phyloP scores from a whole-genome alignment of 1,139 yeast species.

The Diutina pseudorugosa region DNA sequence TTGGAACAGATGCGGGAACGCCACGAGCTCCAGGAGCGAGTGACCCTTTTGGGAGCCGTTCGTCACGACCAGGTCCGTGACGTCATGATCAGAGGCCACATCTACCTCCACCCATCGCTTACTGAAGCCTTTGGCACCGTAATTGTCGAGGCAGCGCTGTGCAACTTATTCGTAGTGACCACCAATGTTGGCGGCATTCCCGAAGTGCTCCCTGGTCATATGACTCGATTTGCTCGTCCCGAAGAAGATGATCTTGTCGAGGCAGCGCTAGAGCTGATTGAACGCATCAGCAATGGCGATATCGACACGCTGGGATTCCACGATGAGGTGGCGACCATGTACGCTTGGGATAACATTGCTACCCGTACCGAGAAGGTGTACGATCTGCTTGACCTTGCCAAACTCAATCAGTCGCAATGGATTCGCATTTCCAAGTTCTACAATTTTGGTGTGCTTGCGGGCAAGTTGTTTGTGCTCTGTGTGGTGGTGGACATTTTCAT shows the following conservation, averaged over 20 bases:
- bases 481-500: slow-evolving; percentile 70
- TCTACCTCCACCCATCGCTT: slow-evolving; percentile 83
- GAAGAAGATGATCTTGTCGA: slow-evolving; percentile 65
- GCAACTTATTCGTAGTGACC: slow-evolving; percentile 88
- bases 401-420: slow-evolving; percentile 37
- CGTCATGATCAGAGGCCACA: slow-evolving; percentile 89
- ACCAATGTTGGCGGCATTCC: slow-evolving; percentile 98
- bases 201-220: slow-evolving; percentile 84
- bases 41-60: slow-evolving; percentile 74
- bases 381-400: slow-evolving; percentile 34
- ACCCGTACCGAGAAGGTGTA: slow-evolving; percentile 76
- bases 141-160: slow-evolving; percentile 92
- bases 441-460: slow-evolving; percentile 75
- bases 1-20: slow-evolving; percentile 92
- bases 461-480: slow-evolving; percentile 65
- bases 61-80: slow-evolving; percentile 89
- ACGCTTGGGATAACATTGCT: slow-evolving; percentile 90
- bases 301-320: slow-evolving; percentile 74
- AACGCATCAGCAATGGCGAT: slow-evolving; percentile 38
- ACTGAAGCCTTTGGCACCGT: slow-evolving; percentile 99
- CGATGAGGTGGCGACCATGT: slow-evolving; percentile 66
- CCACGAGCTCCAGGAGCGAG: slow-evolving; percentile 77
- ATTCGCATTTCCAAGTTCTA: slow-evolving; percentile 45
- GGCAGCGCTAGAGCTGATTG: slow-evolving; percentile 57
- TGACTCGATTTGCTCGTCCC: slow-evolving; percentile 89